These are phyloP conservation scores for Candida koratica DNA, from an alignment of 805 yeast species.

Conservation along the genomic window DNA sequence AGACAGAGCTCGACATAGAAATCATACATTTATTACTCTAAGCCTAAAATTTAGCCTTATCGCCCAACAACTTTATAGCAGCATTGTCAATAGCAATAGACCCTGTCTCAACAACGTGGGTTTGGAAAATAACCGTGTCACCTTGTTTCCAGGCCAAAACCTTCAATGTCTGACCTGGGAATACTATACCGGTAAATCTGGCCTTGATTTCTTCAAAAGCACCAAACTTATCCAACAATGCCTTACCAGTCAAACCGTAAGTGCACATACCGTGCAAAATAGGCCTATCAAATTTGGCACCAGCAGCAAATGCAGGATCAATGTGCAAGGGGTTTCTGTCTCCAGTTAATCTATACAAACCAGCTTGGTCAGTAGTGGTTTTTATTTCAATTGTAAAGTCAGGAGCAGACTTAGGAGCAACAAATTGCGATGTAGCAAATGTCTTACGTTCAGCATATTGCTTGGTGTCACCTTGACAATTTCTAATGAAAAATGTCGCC, in stretches of 20 bases:
- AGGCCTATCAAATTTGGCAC: conserved; percentile 81
- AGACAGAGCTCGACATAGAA: too few relatives aligned
- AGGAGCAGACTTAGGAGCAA: conserved; percentile 60
- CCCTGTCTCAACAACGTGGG: conserved; percentile 74
- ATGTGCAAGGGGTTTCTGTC: conserved; percentile 95
- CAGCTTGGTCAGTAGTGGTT: conserved; percentile 73
- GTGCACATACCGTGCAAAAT: conserved; percentile 91
- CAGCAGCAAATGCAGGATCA: conserved; percentile 85
- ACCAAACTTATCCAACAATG: conserved; percentile 76
- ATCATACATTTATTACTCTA: conserved; percentile 15
- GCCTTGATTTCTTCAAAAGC: conserved; percentile 79
- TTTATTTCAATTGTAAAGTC: conserved; percentile 58
- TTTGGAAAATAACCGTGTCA: conserved; percentile 69
- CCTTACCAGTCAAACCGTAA: conserved; percentile 77
- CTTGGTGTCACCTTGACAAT: conserved; percentile 56
- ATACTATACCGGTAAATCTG: conserved; percentile 86
- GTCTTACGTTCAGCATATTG: conserved; percentile 44
- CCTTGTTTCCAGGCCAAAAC: conserved; percentile 83
- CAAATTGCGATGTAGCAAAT: conserved; percentile 62
- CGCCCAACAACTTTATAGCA: conserved; percentile 58
- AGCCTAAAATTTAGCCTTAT: conserved; percentile 40
- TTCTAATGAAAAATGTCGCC: conserved; percentile 80
- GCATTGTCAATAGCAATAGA: conserved; percentile 81
- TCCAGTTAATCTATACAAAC: conserved; percentile 86
- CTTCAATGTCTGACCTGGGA: conserved; percentile 87